These are phyloP conservation scores for Suillus variegatus DNA, from an alignment of 768 basidiomycete species.

Conservation along the genomic window DNA sequence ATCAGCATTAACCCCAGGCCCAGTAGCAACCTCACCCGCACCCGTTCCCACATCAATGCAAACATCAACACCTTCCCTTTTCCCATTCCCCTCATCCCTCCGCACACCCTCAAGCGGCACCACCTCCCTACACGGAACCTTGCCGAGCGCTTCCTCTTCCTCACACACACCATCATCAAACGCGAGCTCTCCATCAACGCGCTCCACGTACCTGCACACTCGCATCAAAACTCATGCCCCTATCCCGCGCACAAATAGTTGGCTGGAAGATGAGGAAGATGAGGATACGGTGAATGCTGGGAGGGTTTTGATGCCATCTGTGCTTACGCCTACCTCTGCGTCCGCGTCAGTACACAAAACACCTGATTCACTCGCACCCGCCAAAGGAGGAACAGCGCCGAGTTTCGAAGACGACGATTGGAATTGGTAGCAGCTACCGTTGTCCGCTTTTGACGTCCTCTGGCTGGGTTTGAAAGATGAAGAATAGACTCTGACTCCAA, in stretches of 20 bases:
- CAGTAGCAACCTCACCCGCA: constrained; percentile 32
- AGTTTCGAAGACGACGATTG: constrained; percentile 51
- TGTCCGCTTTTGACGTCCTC: neutral
- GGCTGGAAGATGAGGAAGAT: constrained; percentile 44
- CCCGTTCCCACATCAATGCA: neutral
- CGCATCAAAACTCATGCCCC: constrained; percentile 12
- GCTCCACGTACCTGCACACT: constrained; percentile 14
- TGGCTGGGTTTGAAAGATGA: neutral
- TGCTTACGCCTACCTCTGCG: constrained; percentile 27
- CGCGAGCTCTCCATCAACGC: constrained; percentile 18
- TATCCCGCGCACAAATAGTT: constrained; percentile 18
- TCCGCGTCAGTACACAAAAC: constrained; percentile 8
- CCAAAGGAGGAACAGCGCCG: constrained; percentile 9
- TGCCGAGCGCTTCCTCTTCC: constrained; percentile 14
- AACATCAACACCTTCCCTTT: constrained; percentile 15
- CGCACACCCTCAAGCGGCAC: constrained; percentile 20
- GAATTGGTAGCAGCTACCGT: constrained; percentile 50
- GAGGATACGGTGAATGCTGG: constrained; percentile 25
- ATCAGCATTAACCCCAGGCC: constrained; percentile 44
- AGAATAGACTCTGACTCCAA: neutral
- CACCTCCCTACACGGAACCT: constrained; percentile 11
- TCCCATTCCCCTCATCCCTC: constrained; percentile 10
- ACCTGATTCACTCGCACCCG: constrained; percentile 4
- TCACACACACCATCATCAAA: constrained; percentile 13
- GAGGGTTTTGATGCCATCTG: constrained; percentile 30